Evolutionary conservation across 2,329 filamentous ascomycete genomes (phyloP).

Genomic region (Fusarium siculi): DNA sequence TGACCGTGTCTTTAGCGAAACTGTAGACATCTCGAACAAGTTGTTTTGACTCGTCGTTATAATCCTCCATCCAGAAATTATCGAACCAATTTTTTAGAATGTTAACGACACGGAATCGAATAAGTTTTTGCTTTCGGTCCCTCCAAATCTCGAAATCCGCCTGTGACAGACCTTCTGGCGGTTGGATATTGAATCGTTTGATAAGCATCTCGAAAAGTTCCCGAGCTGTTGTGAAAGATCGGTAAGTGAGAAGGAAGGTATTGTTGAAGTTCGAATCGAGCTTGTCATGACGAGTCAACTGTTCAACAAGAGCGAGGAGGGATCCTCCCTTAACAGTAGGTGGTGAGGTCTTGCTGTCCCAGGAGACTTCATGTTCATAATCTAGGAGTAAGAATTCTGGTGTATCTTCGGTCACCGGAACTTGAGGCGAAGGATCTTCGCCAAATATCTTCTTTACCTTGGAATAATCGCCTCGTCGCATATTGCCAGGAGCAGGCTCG

Average conservation of each 20-base stretch:
- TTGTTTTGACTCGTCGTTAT: constrained; percentile 82
- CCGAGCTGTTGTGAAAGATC: constrained; percentile 89
- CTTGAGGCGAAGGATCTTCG: constrained; percentile 67
- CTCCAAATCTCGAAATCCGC: constrained; percentile 88
- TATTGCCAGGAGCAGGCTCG: constrained; percentile 61
- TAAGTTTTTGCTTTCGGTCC: constrained; percentile 94
- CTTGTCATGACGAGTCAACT: constrained; percentile 94
- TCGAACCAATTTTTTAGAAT: constrained; percentile 99
- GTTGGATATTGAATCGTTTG: constrained; percentile 90
- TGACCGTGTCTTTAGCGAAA: constrained; percentile 92
- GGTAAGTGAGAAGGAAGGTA: constrained; percentile 96
- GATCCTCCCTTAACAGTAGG: constrained; percentile 89
- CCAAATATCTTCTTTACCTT: constrained; percentile 75
- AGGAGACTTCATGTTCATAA: constrained; percentile 87
- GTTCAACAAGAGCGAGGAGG: constrained; percentile 88
- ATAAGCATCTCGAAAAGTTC: constrained; percentile 95
- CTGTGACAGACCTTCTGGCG: constrained; percentile 80
- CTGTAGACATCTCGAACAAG: constrained; percentile 89
- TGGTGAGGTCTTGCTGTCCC: constrained; percentile 82
- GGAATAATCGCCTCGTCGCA: constrained; percentile 69
- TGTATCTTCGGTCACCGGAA: constrained; percentile 74
- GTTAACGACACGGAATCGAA: constrained; percentile 95
- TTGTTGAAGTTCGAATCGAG: constrained; percentile 96
- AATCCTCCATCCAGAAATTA: constrained; percentile 98
- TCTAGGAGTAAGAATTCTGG: constrained; percentile 89